A percentile compares a stretch with the other conserved stretches of the same genome.
Conservation (phyloP, 2,329 filamentous ascomycete species). For the Tolypocladium pustulatum region DNA sequence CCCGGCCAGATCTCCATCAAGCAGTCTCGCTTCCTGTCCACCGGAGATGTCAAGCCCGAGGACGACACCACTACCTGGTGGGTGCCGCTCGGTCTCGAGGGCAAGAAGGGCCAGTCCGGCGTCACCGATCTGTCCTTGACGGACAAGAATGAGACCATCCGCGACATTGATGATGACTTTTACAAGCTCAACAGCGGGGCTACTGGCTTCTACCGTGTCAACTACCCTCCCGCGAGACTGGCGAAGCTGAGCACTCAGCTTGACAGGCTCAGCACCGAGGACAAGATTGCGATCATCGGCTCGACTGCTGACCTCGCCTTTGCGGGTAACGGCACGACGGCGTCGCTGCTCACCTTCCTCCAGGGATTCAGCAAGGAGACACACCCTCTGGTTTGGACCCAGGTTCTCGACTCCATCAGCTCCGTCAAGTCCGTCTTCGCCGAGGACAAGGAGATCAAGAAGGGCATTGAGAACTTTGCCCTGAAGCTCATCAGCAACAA, state of each 20-base stretch:
- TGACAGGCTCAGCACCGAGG: slow-evolving; percentile 66
- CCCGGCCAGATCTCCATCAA: slow-evolving; percentile 70
- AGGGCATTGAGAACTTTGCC: slow-evolving; percentile 67
- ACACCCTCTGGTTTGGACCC: slow-evolving; percentile 82
- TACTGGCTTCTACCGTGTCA: slow-evolving; percentile 83
- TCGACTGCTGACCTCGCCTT: slow-evolving; percentile 84
- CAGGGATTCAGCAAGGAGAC: slow-evolving; percentile 74
- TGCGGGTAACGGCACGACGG: slow-evolving; percentile 73
- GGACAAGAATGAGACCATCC: slow-evolving; percentile 65
- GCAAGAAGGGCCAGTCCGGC: slow-evolving; percentile 54
- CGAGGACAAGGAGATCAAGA: slow-evolving; percentile 60
- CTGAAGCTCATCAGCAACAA: slow-evolving; percentile 67
- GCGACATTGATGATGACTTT: slow-evolving; percentile 65
- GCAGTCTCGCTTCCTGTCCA: slow-evolving; percentile 83
- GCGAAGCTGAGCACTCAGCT: slow-evolving; percentile 70
- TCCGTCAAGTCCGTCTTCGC: slow-evolving; percentile 79
- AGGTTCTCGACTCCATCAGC: slow-evolving; percentile 66
- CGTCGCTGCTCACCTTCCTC: slow-evolving; percentile 72
- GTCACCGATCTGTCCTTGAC: slow-evolving; percentile 59
- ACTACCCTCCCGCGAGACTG: slow-evolving; percentile 79
- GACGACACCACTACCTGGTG: slow-evolving; percentile 94
- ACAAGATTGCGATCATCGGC: slow-evolving; percentile 87
- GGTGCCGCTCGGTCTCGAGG: slow-evolving; percentile 80
- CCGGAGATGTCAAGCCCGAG: slow-evolving; percentile 80
- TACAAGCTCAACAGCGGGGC: slow-evolving; percentile 92